Evolutionary conservation across 2,329 filamentous ascomycete species (phyloP).

Genomic region (Microcera coccophila): DNA sequence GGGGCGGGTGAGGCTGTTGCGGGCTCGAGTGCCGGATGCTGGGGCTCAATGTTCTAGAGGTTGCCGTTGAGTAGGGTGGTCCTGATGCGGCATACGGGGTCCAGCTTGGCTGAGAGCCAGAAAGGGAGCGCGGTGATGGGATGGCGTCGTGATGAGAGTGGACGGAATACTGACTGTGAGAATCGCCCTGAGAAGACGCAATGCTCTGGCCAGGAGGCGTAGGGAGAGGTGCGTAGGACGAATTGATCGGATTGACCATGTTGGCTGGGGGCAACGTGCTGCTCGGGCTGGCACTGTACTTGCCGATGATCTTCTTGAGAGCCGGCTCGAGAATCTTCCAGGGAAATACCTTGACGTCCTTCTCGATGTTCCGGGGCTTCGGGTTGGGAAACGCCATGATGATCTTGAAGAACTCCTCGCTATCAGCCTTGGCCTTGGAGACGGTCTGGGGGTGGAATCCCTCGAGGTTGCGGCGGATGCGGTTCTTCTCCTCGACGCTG

Average conservation of each 20-base stretch:
- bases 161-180: constrained; percentile 39
- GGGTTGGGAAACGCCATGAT: constrained; percentile 97
- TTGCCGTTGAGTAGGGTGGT: constrained; percentile 31
- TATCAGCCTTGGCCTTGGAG: constrained; percentile 86
- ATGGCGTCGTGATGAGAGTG: constrained; percentile 45
- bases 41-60: constrained; percentile 42
- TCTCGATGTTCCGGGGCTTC: constrained; percentile 96
- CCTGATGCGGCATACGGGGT: constrained; percentile 39
- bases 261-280: constrained; percentile 37
- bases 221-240: constrained; percentile 43
- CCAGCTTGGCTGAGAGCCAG: constrained; percentile 48
- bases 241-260: constrained; percentile 39
- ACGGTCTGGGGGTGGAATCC: constrained; percentile 90
- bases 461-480: constrained; percentile 91
- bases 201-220: constrained; percentile 42
- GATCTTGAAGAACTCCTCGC: constrained; percentile 96
- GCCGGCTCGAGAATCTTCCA: constrained; percentile 87
- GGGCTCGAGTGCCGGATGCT: constrained; percentile 34
- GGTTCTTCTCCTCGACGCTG: constrained; percentile 96
- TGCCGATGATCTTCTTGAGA: constrained; percentile 96
- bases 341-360: constrained; percentile 97
- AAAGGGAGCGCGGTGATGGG: constrained; percentile 50
- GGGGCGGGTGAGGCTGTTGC: constrained; percentile 31
- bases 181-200: constrained; percentile 30
- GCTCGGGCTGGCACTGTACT: constrained; percentile 66